These are phyloP conservation scores for Dendrocalamus sinicus DNA, from an alignment of 176 grass and related monocot species.

Conservation along the genomic window DNA sequence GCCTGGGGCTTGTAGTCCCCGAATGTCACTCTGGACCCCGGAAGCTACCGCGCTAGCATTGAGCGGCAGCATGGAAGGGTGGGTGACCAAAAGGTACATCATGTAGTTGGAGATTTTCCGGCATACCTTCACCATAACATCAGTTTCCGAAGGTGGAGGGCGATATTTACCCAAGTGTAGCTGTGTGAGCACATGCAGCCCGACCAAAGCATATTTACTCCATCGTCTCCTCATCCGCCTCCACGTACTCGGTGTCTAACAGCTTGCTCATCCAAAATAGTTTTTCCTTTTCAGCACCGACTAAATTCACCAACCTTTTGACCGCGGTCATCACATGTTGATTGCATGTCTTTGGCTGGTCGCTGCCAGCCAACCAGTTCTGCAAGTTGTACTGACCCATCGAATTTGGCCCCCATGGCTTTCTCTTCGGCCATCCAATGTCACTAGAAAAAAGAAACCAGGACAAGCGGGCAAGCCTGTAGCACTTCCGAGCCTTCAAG, in stretches of 20 bases:
- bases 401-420: neutral
- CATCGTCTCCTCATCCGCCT: neutral
- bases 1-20: too few relatives aligned
- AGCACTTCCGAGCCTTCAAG: too few relatives aligned
- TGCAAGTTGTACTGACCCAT: neutral
- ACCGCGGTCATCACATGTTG: neutral
- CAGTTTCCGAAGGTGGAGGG: too few relatives aligned
- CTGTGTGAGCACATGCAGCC: neutral
- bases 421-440: too few relatives aligned
- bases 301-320: neutral
- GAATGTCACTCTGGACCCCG: too few relatives aligned
- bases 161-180: neutral
- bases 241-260: neutral
- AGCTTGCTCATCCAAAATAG: neutral
- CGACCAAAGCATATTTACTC: neutral
- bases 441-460: too few relatives aligned
- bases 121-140: too few relatives aligned
- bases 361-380: neutral
- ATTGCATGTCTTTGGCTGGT: neutral
- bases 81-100: neutral
- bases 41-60: neutral
- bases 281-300: neutral
- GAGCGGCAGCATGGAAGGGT: neutral
- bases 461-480: too few relatives aligned
- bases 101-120: neutral